phyloP scores from a whole-genome alignment of 1,284 basidiomycete genomes.

The Malassezia nana region DNA sequence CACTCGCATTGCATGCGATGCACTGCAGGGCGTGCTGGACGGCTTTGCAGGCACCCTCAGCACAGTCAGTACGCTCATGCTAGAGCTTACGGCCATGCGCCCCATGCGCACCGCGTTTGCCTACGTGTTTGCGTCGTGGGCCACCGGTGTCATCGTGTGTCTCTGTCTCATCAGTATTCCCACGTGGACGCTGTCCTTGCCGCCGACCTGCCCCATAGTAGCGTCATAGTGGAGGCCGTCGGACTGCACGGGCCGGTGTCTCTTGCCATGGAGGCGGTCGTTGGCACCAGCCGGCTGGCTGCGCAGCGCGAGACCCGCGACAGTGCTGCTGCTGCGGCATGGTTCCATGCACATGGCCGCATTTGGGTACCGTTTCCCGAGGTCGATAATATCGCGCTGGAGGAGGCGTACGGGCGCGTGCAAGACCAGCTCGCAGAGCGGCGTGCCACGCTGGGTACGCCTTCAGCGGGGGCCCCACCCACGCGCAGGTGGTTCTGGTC shows the following conservation, averaged over 20 bases:
- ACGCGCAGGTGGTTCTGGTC: conserved; percentile 3
- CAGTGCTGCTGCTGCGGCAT: conserved; percentile 6
- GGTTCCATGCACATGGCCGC: conserved; percentile 39
- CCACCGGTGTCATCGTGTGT: conserved; percentile 26
- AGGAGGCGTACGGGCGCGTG: conserved; percentile 25
- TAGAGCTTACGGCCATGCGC: conserved; percentile 62
- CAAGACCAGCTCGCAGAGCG: conserved; percentile 18
- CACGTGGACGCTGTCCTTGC: conserved; percentile 36
- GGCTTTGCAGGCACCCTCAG: conserved; percentile 92
- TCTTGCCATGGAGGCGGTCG: conserved; percentile 5
- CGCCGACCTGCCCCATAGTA: conserved; percentile 24
- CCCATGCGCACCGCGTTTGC: conserved; percentile 26
- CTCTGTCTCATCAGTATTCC: conserved; percentile 36
- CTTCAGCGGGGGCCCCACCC: not conserved
- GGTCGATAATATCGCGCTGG: conserved; percentile 30
- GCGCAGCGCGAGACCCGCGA: not conserved
- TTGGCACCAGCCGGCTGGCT: not conserved
- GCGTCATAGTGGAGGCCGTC: not conserved
- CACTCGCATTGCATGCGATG: conserved; percentile 25
- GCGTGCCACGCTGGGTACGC: not conserved
- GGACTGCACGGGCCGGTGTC: not conserved
- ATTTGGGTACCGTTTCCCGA: conserved; percentile 37
- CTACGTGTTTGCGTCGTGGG: conserved; percentile 33
- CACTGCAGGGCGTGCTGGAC: conserved; percentile 56
- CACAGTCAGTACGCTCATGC: conserved; percentile 85